Evolutionary conservation across 495 filamentous ascomycete species (phyloP).

Genomic region (Paragyromitra xinjiangensis): DNA sequence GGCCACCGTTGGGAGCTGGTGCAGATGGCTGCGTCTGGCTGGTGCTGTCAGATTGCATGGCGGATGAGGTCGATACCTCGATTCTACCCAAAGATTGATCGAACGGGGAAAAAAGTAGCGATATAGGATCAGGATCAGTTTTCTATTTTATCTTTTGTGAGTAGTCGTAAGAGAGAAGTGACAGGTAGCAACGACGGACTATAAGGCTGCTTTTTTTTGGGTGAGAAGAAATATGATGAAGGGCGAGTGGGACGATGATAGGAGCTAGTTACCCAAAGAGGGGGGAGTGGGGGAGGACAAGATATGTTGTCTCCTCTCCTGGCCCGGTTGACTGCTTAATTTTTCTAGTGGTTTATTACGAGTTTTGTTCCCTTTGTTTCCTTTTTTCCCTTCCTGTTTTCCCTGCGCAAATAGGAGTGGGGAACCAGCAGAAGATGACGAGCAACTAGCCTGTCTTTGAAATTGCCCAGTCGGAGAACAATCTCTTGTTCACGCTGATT

Average conservation of each 20-base stretch:
- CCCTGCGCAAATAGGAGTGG: conserved; percentile 14
- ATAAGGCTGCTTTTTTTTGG: conserved; percentile 33
- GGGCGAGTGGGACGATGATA: conserved; percentile 9
- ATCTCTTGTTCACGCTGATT: conserved; percentile 25
- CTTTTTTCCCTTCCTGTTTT: conserved; percentile 13
- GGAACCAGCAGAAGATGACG: conserved; percentile 34
- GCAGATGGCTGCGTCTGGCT: conserved; percentile 7
- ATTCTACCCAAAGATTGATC: background rate
- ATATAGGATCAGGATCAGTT: conserved; percentile 25
- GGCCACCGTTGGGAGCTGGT: background rate
- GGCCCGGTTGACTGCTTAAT: conserved; percentile 39
- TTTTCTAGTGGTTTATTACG: conserved; percentile 34
- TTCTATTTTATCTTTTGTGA: conserved; percentile 42
- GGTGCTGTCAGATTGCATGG: conserved; percentile 2
- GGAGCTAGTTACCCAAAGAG: conserved; percentile 7
- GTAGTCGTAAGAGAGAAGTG: conserved; percentile 47
- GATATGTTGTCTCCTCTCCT: conserved; percentile 32
- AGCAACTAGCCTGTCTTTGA: conserved; percentile 25
- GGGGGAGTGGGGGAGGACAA: conserved; percentile 8
- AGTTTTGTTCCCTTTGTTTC: conserved; percentile 27
- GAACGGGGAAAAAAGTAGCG: conserved; percentile 1
- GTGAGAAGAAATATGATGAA: conserved; percentile 27
- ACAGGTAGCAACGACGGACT: conserved; percentile 44
- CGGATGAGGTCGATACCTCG: background rate
- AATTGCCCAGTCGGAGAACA: conserved; percentile 24